Conservation (phyloP, 306 rosid genomes). For the Dalbergia oliveri region DNA sequence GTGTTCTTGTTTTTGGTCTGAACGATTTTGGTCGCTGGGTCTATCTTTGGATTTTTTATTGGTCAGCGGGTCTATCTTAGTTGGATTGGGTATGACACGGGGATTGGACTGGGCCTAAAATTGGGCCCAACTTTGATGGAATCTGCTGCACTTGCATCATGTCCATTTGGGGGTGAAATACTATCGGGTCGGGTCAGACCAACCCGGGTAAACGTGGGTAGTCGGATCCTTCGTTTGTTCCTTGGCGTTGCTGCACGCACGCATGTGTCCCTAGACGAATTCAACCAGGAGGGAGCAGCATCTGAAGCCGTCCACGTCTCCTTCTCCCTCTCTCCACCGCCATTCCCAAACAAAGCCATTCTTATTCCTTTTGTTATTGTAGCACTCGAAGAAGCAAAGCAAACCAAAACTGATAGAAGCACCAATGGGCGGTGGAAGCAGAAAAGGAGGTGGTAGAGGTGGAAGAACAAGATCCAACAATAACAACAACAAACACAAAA, state of each 20-base stretch:
- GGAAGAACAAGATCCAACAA: slow-evolving; percentile 43
- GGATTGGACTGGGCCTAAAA: slow-evolving; percentile 8
- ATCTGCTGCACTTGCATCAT: not conserved
- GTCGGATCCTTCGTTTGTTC: slow-evolving; percentile 5
- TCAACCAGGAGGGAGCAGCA: not conserved
- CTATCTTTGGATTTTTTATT: not conserved
- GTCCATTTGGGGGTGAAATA: slow-evolving; percentile 36
- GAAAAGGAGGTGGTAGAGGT: slow-evolving; percentile 56
- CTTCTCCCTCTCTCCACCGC: not conserved
- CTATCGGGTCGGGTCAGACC: slow-evolving; percentile 31
- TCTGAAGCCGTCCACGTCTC: slow-evolving; percentile 16
- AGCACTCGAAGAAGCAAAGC: not conserved
- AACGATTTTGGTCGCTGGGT: not conserved
- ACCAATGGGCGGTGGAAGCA: slow-evolving; percentile 73
- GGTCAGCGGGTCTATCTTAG: not conserved
- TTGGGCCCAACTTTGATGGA: not conserved
- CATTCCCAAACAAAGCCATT: not conserved
- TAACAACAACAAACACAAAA: slow-evolving; percentile 31
- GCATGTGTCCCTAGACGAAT: not conserved
- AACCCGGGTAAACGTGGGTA: not conserved
- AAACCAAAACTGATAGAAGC: not conserved
- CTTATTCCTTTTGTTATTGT: not conserved
- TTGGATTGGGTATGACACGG: not conserved
- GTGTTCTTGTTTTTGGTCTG: too few species aligned
- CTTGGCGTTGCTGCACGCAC: not conserved